Evolutionary conservation across 768 basidiomycete species (phyloP).

Genomic region (Pisolithus marmoratus): DNA sequence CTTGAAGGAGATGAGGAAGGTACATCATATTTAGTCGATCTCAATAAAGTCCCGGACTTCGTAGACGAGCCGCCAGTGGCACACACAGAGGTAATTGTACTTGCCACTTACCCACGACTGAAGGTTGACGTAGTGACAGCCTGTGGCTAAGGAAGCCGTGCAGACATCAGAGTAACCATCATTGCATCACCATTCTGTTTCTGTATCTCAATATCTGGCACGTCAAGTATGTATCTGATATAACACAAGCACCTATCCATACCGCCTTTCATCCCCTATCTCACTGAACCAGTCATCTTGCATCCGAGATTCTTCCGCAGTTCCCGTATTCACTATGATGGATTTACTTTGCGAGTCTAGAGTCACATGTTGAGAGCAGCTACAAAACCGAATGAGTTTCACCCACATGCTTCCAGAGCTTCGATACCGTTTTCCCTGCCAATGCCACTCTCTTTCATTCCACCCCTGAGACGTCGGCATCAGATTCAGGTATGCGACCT

Average conservation of each 20-base stretch:
- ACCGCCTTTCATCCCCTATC: slow-evolving; percentile 44
- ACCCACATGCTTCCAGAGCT: slow-evolving; percentile 71
- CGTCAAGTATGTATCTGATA: slow-evolving; percentile 4
- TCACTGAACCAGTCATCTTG: slow-evolving; percentile 80
- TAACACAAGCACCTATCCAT: slow-evolving; percentile 45
- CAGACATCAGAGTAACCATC: slow-evolving; percentile 39
- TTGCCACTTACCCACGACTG: not conserved
- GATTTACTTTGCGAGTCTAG: slow-evolving; percentile 85
- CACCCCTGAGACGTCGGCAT: slow-evolving; percentile 56
- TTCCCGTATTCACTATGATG: slow-evolving; percentile 67
- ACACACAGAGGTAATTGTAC: slow-evolving; percentile 45
- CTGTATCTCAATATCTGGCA: not conserved
- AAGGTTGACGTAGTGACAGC: slow-evolving; percentile 23
- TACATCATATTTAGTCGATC: slow-evolving; percentile 79
- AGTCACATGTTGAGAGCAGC: slow-evolving; percentile 5
- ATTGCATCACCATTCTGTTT: not conserved
- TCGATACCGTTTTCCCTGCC: slow-evolving; percentile 84
- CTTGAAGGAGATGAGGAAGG: slow-evolving; percentile 91
- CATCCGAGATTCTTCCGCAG: slow-evolving; percentile 48
- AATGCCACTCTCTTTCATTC: slow-evolving; percentile 86
- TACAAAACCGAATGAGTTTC: not conserved
- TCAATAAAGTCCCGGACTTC: slow-evolving; percentile 89
- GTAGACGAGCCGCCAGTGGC: slow-evolving; percentile 84
- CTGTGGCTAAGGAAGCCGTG: slow-evolving; percentile 49
- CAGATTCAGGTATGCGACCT: not conserved